A percentile compares a stretch with the other conserved stretches of the same genome.
Conservation (phyloP, 176 grass and related monocot species). For the Olyra latifolia region DNA sequence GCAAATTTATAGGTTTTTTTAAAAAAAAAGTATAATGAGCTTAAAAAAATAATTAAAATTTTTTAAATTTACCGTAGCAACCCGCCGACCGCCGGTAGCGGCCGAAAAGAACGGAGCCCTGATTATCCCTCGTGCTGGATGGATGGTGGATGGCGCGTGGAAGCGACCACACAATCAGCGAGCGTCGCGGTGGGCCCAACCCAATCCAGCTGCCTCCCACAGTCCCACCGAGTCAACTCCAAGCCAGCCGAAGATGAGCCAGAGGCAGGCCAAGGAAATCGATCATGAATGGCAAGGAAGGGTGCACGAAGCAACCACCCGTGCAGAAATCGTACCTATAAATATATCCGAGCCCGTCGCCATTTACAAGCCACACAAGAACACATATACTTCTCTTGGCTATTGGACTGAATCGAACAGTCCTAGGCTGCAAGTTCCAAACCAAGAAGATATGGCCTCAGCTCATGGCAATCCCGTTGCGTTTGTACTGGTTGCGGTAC, state of each 20-base stretch:
- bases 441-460: conserved; percentile 43
- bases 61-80: too few relatives aligned
- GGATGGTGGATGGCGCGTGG: neutral
- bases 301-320: conserved; percentile 20
- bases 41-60: too few relatives aligned
- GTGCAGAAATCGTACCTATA: conserved; percentile 28
- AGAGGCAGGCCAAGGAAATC: neutral
- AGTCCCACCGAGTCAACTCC: conserved; percentile 37
- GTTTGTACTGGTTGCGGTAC: neutral
- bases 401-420: neutral
- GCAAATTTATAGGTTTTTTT: too few relatives aligned
- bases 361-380: conserved; percentile 22
- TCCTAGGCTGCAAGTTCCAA: neutral
- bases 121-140: neutral
- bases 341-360: conserved; percentile 3
- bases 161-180: conserved; percentile 21
- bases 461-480: neutral
- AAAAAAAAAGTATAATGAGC: too few relatives aligned
- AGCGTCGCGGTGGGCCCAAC: conserved; percentile 28
- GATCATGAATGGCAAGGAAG: conserved; percentile 8
- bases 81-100: too few relatives aligned
- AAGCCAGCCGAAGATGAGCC: conserved; percentile 13
- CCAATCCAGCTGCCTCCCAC: conserved; percentile 47
- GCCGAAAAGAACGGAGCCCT: too few relatives aligned
- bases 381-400: neutral